Conservation (phyloP, 2,329 filamentous ascomycete genomes). For the Mycocentrospora acerina region DNA sequence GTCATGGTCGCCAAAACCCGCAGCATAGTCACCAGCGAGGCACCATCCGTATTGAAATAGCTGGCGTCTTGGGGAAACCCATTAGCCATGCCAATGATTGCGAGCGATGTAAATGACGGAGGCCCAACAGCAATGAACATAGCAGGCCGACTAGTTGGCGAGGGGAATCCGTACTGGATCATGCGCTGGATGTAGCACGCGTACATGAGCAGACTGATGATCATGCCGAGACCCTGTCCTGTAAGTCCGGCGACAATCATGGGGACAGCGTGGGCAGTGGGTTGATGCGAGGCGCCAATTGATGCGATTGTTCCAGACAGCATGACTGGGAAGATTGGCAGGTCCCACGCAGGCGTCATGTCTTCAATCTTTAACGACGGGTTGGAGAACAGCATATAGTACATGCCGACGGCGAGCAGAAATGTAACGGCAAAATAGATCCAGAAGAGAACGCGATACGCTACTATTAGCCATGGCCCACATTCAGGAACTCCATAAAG, state of each 20-base stretch:
- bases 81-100: slow-evolving; percentile 66
- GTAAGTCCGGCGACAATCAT: slow-evolving; percentile 67
- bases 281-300: slow-evolving; percentile 62
- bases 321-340: slow-evolving; percentile 70
- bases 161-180: slow-evolving; percentile 63
- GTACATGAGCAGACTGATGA: slow-evolving; percentile 67
- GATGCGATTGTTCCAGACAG: slow-evolving; percentile 68
- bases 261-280: slow-evolving; percentile 54
- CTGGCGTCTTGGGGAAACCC: slow-evolving; percentile 45
- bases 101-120: slow-evolving; percentile 69
- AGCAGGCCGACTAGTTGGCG: slow-evolving; percentile 61
- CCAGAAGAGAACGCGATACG: slow-evolving; percentile 44
- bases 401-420: slow-evolving; percentile 45
- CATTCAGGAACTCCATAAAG: slow-evolving; percentile 31
- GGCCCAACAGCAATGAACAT: slow-evolving; percentile 75
- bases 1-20: slow-evolving; percentile 45
- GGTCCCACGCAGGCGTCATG: slow-evolving; percentile 71
- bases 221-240: slow-evolving; percentile 68
- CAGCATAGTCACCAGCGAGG: slow-evolving; percentile 33
- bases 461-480: slow-evolving; percentile 39
- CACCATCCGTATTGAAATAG: slow-evolving; percentile 24
- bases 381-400: slow-evolving; percentile 63
- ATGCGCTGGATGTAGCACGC: slow-evolving; percentile 66
- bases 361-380: slow-evolving; percentile 59
- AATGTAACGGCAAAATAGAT: slow-evolving; percentile 43